These are phyloP conservation scores for Erythrobasidium hasegawianum DNA, from an alignment of 1,284 basidiomycete genomes.

Conservation along the genomic window DNA sequence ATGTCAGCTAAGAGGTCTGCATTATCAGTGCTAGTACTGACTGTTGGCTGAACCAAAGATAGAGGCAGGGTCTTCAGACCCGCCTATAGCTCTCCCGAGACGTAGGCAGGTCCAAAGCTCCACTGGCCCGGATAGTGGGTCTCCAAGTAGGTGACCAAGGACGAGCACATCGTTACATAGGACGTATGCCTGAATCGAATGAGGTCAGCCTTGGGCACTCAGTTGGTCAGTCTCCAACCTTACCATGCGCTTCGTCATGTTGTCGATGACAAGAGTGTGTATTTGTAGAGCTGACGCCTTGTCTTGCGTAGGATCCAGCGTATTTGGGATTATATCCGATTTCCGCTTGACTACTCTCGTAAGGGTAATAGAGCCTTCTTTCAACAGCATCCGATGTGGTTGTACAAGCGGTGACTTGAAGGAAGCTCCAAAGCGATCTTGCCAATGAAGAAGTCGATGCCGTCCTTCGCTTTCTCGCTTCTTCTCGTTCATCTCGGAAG, in stretches of 20 bases:
- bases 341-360: constrained; percentile 87
- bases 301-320: constrained; percentile 57
- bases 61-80: constrained; percentile 81
- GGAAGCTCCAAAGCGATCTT: constrained; percentile 78
- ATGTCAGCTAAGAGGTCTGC: neutral
- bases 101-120: constrained; percentile 89
- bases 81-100: constrained; percentile 54
- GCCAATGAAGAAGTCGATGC: constrained; percentile 69
- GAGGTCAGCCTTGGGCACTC: neutral
- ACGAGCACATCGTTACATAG: constrained; percentile 90
- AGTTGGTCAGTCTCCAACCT: constrained; percentile 51
- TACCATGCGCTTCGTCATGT: constrained; percentile 67
- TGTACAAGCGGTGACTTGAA: constrained; percentile 96
- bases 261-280: constrained; percentile 77
- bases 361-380: constrained; percentile 54
- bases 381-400: constrained; percentile 73
- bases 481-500: constrained; percentile 93
- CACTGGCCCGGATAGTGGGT: constrained; percentile 64
- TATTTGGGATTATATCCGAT: constrained; percentile 49
- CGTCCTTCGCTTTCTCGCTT: constrained; percentile 89
- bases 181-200: constrained; percentile 51
- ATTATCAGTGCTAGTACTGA: neutral
- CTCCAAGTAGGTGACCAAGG: constrained; percentile 73
- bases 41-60: constrained; percentile 32
- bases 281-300: constrained; percentile 63